These are phyloP conservation scores for Spergularia marina DNA, from an alignment of 148 eudicot genomes.

Conservation along the genomic window DNA sequence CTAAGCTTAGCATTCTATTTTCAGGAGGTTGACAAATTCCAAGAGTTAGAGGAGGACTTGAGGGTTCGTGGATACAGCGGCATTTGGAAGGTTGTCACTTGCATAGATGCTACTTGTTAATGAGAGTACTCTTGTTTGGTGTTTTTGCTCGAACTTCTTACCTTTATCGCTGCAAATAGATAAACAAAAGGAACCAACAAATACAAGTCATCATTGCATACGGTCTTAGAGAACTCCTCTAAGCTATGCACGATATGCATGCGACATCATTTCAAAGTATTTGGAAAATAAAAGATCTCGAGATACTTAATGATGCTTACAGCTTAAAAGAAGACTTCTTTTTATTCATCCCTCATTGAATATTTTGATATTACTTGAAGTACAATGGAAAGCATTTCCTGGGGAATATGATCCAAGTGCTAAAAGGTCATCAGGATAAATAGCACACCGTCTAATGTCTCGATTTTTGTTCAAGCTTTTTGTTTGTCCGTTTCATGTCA, in stretches of 20 bases:
- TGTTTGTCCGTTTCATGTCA: not conserved
- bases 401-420: not conserved
- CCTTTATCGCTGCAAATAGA: not conserved
- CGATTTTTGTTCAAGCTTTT: not conserved
- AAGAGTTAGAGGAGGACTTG: constrained; percentile 68
- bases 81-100: constrained; percentile 75
- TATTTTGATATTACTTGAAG: not conserved
- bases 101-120: constrained; percentile 10
- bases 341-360: not conserved
- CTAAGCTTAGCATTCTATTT: constrained; percentile 19
- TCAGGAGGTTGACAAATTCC: constrained; percentile 93
- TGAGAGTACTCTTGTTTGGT: not conserved
- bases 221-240: not conserved
- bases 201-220: not conserved
- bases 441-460: not conserved
- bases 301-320: not conserved
- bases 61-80: constrained; percentile 76
- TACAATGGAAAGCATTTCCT: not conserved
- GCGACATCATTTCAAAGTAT: not conserved
- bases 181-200: not conserved
- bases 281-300: not conserved
- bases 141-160: constrained; percentile 18
- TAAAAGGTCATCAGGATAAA: not conserved
- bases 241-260: no score
- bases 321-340: not conserved